Conservation (phyloP, 805 yeast genomes). For the Spathaspora gorwiae region DNA sequence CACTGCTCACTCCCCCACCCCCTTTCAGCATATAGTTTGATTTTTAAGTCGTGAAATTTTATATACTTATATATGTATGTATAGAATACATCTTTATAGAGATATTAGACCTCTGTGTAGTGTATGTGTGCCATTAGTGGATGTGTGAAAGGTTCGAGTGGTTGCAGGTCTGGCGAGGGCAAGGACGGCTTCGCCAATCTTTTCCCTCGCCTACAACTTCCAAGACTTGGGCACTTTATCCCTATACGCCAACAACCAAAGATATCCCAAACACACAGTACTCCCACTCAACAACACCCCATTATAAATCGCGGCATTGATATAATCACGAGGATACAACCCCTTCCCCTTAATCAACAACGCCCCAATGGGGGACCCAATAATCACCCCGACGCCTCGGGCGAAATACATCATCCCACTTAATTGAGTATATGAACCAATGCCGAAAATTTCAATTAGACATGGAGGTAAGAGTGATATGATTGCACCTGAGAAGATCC, state of each 20-base stretch:
- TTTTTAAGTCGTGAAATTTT: no score
- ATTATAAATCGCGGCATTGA: conserved; percentile 22
- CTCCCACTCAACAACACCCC: conserved; percentile 18
- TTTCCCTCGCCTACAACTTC: no score
- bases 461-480: conserved; percentile 29
- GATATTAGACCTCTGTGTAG: no score
- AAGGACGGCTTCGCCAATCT: no score
- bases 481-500: conserved; percentile 32
- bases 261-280: conserved; percentile 10
- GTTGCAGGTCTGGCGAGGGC: no score
- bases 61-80: no score
- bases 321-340: conserved; percentile 14
- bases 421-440: conserved; percentile 25
- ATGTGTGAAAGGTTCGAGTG: no score
- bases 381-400: conserved; percentile 28
- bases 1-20: no score
- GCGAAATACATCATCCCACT: conserved; percentile 29
- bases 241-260: conserved; percentile 8
- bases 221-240: conserved; percentile 7
- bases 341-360: conserved; percentile 16
- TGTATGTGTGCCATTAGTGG: no score
- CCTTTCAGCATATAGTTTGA: no score
- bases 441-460: conserved; percentile 28
- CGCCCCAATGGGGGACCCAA: conserved; percentile 35
- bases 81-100: no score